Conservation (phyloP, 139 green algal species). For the Coelastrella sp. region DNA sequence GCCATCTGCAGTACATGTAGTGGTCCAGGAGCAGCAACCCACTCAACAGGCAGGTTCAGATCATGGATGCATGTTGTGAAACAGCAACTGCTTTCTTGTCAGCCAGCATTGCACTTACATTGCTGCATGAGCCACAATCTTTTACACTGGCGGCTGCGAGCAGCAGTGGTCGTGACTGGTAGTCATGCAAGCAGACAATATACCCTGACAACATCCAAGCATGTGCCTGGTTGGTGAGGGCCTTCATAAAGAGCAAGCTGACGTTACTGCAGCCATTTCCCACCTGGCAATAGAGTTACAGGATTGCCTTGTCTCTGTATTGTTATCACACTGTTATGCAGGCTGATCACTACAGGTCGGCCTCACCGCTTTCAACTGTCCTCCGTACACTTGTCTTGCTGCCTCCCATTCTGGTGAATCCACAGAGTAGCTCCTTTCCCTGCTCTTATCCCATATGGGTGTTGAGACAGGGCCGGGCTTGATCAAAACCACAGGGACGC, state of each 20-base stretch:
- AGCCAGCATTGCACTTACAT: too few species aligned
- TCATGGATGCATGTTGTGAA: background rate
- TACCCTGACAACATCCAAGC: background rate
- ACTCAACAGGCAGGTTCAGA: too few species aligned
- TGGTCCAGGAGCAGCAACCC: too few species aligned
- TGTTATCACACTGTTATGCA: too few species aligned
- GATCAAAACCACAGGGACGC: slow-evolving; percentile 22
- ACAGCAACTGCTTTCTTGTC: too few species aligned
- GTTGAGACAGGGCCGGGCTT: slow-evolving; percentile 40
- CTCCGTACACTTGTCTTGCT: slow-evolving; percentile 9
- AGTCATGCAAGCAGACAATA: background rate
- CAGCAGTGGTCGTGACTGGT: too few species aligned
- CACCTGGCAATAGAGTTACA: too few species aligned
- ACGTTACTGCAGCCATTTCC: too few species aligned
- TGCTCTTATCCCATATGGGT: slow-evolving; percentile 38
- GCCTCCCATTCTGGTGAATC: background rate
- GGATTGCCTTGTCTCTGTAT: too few species aligned
- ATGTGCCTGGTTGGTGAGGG: background rate
- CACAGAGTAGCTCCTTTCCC: background rate
- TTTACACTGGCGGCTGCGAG: background rate
- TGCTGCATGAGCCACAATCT: too few species aligned
- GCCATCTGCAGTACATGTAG: slow-evolving; percentile 16
- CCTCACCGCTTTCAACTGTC: background rate
- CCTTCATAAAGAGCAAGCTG: too few species aligned
- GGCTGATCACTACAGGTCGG: too few species aligned